Evolutionary conservation across 1,284 basidiomycete genomes (phyloP).

Genomic region (Apiotrichum porosum): DNA sequence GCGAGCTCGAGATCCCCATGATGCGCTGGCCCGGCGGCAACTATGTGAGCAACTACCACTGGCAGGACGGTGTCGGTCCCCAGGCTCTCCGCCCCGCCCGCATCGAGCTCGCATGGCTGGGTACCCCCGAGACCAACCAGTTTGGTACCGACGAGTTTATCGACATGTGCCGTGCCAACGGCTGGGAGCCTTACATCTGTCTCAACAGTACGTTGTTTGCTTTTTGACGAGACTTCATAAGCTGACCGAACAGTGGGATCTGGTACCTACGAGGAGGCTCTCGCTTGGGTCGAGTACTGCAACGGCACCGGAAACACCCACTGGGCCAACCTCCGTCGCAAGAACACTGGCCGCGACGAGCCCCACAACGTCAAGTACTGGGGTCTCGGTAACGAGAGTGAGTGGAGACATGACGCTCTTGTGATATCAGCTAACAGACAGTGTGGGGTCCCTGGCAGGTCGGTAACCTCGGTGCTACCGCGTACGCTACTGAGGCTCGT

Average conservation of each 20-base stretch:
- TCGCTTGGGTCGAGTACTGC: conserved; percentile 65
- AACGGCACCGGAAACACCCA: conserved; percentile 53
- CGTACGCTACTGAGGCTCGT: conserved; percentile 58
- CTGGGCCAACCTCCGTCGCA: conserved; percentile 60
- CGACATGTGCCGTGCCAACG: conserved; percentile 36
- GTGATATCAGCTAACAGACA: conserved; percentile 16
- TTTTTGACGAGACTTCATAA: too few species aligned
- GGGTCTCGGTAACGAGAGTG: conserved; percentile 51
- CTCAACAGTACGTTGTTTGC: too few species aligned
- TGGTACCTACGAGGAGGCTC: conserved; percentile 3
- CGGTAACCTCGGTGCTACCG: conserved; percentile 57
- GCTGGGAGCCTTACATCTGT: conserved; percentile 59
- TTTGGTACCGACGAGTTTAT: conserved; percentile 60
- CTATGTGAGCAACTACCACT: conserved; percentile 58
- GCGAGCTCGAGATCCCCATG: conserved; percentile 56
- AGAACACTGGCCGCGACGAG: conserved; percentile 58
- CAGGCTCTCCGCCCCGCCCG: conserved; percentile 55
- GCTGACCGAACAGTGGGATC: too few species aligned
- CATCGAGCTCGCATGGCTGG: conserved; percentile 61
- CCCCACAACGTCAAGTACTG: conserved; percentile 56
- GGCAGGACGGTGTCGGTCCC: conserved; percentile 64
- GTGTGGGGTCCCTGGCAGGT: conserved; percentile 65
- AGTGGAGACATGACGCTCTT: conserved; percentile 2
- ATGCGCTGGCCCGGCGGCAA: conserved; percentile 60
- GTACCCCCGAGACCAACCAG: conserved; percentile 57